Evolutionary conservation across 805 yeast genomes (phyloP).

Genomic region (Candida cerambycidarum): DNA sequence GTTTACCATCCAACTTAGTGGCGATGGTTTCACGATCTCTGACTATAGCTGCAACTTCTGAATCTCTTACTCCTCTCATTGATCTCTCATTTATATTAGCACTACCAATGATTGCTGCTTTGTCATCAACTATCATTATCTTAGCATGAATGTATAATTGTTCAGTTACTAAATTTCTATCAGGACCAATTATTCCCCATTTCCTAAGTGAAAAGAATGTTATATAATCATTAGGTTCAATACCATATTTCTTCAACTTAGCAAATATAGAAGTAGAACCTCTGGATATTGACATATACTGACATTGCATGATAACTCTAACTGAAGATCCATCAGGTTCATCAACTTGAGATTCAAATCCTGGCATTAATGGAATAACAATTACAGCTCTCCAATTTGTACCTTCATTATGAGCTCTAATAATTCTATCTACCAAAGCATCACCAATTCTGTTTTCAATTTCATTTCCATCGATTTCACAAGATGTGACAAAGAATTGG

Average conservation of each 20-base stretch:
- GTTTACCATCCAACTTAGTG: conserved; percentile 78
- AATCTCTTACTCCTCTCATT: conserved; percentile 90
- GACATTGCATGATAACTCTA: conserved; percentile 94
- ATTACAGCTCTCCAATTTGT: conserved; percentile 88
- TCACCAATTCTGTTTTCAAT: conserved; percentile 91
- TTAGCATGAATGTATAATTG: conserved; percentile 94
- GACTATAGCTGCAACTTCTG: conserved; percentile 88
- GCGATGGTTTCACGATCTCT: conserved; percentile 75
- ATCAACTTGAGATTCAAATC: conserved; percentile 91
- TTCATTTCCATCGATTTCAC: conserved; percentile 77
- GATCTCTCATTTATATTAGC: conserved; percentile 97
- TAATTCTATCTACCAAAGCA: conserved; percentile 95
- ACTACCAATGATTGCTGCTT: conserved; percentile 92
- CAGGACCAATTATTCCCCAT: conserved; percentile 90
- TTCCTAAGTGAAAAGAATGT: conserved; percentile 89
- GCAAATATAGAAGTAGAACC: conserved; percentile 88
- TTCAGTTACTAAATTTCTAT: conserved; percentile 75
- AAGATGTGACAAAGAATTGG: conserved; percentile 91
- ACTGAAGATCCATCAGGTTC: conserved; percentile 93
- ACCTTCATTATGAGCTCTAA: conserved; percentile 76
- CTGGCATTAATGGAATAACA: conserved; percentile 95
- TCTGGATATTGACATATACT: conserved; percentile 87
- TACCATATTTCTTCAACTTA: conserved; percentile 72
- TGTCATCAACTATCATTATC: conserved; percentile 86
- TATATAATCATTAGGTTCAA: conserved; percentile 86